phyloP scores from a whole-genome alignment of 164 flowering plant genomes.

The Warburgia ugandensis region DNA sequence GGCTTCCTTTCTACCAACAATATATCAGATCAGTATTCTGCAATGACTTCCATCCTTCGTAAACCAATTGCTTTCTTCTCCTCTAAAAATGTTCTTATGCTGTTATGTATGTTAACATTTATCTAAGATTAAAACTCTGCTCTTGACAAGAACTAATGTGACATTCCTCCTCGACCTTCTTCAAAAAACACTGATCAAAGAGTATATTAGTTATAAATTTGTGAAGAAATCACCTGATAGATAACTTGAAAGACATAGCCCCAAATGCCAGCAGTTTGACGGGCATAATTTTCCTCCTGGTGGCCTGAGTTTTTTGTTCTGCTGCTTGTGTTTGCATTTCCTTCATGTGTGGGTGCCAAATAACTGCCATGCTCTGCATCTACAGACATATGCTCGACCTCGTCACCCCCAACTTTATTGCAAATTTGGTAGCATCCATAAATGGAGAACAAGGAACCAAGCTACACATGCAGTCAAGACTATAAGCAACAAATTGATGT shows the following conservation, averaged over 20 bases:
- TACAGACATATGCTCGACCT: conserved; percentile 19
- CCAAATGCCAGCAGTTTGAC: conserved; percentile 57
- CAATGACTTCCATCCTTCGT: too few species aligned
- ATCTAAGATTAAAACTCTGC: too few species aligned
- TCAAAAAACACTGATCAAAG: not conserved
- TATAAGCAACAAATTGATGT: conserved; percentile 7
- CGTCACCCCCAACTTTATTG: conserved; percentile 36
- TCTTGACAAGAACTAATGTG: too few species aligned
- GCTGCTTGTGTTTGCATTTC: conserved; percentile 13
- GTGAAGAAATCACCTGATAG: conserved; percentile 54
- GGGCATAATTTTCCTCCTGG: conserved; percentile 15
- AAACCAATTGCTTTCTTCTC: too few species aligned
- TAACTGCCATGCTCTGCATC: conserved; percentile 50
- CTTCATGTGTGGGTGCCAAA: conserved; percentile 15
- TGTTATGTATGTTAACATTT: too few species aligned
- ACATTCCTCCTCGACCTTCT: too few species aligned
- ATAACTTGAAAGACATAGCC: conserved; percentile 65
- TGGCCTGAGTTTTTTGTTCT: conserved; percentile 15
- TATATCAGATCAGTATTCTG: too few species aligned
- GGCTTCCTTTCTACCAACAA: too few species aligned
- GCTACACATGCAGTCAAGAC: conserved; percentile 31
- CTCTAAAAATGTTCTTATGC: too few species aligned
- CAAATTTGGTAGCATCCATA: conserved; percentile 59
- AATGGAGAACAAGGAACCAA: conserved; percentile 66
- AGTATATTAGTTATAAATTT: not conserved